Percentiles rank a stretch among this genome's conserved stretches.
Evolutionary conservation across 1,284 basidiomycete genomes (phyloP).

Genomic region (Cutaneotrichosporon curvatum): DNA sequence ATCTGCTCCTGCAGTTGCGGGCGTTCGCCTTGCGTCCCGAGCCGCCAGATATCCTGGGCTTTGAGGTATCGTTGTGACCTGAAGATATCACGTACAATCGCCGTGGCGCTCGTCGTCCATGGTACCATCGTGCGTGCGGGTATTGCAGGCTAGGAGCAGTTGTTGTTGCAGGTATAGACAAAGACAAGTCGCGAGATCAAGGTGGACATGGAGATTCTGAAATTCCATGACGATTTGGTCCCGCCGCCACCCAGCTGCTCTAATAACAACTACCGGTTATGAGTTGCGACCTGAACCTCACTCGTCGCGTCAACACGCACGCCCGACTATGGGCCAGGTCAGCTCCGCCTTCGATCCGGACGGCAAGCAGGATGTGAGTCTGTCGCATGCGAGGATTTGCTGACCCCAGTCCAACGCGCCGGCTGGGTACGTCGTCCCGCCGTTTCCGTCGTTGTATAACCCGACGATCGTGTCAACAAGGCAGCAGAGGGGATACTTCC

Average conservation of each 20-base stretch:
- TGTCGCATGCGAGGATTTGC: not conserved
- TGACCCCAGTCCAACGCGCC: conserved; percentile 16
- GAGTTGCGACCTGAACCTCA: too few species aligned
- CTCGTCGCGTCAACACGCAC: too few species aligned
- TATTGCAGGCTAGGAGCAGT: too few species aligned
- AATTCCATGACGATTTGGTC: conserved; percentile 2
- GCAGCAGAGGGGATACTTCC: conserved; percentile 34
- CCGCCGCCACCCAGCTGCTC: not conserved
- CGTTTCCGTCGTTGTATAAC: conserved; percentile 52
- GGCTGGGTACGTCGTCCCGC: conserved; percentile 35
- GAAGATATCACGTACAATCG: conserved; percentile 2
- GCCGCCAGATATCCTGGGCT: conserved; percentile 20
- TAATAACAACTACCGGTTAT: too few species aligned
- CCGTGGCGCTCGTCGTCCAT: conserved; percentile 4
- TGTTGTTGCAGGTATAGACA: too few species aligned
- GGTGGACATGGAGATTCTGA: not conserved
- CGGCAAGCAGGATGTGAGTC: conserved; percentile 5
- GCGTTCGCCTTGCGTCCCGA: conserved; percentile 16
- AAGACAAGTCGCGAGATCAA: not conserved
- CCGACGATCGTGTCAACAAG: conserved; percentile 42
- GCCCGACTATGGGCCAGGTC: conserved; percentile 28
- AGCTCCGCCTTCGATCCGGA: conserved; percentile 29
- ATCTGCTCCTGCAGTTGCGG: conserved; percentile 15
- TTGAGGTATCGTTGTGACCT: conserved; percentile 1
- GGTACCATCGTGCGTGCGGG: not conserved